phyloP scores from a whole-genome alignment of 2,329 filamentous ascomycete species.

The Botrytis squamosa region DNA sequence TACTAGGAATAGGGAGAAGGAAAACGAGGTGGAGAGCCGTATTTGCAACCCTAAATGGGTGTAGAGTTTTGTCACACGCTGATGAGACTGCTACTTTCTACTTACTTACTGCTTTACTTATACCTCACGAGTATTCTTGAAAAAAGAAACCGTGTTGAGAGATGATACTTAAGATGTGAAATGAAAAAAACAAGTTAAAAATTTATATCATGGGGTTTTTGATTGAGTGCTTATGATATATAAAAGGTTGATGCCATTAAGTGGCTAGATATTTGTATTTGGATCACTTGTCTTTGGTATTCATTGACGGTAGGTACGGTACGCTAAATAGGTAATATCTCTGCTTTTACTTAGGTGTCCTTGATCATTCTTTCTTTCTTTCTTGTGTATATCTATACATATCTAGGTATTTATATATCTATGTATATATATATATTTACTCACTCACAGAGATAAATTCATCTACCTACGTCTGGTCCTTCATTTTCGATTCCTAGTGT shows the following conservation, averaged over 20 bases:
- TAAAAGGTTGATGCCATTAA: background rate
- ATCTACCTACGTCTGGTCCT: background rate
- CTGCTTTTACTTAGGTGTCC: background rate
- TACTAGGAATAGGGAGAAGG: constrained; percentile 1
- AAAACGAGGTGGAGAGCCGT: background rate
- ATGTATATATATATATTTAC: background rate
- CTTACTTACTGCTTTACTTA: constrained; percentile 8
- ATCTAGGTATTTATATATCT: background rate
- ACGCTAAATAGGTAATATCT: background rate
- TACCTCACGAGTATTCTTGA: background rate
- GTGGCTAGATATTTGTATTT: background rate
- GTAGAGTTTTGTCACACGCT: background rate
- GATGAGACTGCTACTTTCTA: background rate
- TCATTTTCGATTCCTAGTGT: no score
- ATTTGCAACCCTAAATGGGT: background rate
- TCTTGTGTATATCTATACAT: background rate
- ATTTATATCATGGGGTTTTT: background rate
- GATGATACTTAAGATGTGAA: background rate
- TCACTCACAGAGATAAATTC: background rate
- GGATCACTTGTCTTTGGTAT: background rate
- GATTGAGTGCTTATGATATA: background rate
- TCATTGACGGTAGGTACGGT: background rate
- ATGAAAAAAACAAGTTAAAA: constrained; percentile 16
- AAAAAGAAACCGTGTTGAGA: background rate
- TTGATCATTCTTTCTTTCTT: background rate